These are phyloP conservation scores for Pythium coloratum DNA, from an alignment of 352 stramenopile species.

Conservation along the genomic window DNA sequence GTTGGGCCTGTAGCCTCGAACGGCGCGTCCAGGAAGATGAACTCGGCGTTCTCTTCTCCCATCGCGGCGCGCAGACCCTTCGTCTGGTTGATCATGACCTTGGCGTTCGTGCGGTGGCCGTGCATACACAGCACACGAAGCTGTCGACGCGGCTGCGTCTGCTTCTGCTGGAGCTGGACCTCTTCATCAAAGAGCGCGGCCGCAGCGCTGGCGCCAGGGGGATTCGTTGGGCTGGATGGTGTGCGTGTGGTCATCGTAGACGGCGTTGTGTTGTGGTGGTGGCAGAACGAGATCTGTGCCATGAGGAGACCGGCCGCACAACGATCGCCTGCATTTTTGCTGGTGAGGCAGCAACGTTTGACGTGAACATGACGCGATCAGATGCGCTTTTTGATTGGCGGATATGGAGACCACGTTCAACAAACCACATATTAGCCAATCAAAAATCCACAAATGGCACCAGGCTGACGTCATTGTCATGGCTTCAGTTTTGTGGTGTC, in stretches of 20 bases:
- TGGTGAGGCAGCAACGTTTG: background rate
- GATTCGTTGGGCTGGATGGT: conserved; percentile 4
- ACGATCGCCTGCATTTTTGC: background rate
- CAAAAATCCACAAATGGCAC: background rate
- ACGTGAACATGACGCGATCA: conserved; percentile 15
- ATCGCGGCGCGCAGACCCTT: conserved; percentile 27
- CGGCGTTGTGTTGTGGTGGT: background rate
- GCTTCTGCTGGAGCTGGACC: conserved; percentile 3
- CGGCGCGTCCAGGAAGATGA: conserved; percentile 32
- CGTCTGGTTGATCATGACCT: conserved; percentile 33
- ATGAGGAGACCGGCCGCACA: background rate
- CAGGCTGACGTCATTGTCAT: conserved; percentile 1
- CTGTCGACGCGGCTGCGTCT: conserved; percentile 5
- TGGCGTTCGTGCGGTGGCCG: conserved; percentile 33
- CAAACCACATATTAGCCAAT: background rate
- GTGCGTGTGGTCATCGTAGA: conserved; percentile 11
- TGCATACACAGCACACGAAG: conserved; percentile 33
- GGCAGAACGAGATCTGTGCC: background rate
- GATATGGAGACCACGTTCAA: background rate
- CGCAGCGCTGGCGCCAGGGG: background rate
- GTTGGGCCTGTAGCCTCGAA: conserved; percentile 17
- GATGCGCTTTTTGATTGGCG: background rate
- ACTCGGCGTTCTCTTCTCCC: conserved; percentile 30
- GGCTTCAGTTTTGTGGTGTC: background rate
- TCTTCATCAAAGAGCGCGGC: conserved; percentile 5